These are phyloP conservation scores for Monilinia aucupariae DNA, from an alignment of 2,329 filamentous ascomycete species.

Conservation along the genomic window DNA sequence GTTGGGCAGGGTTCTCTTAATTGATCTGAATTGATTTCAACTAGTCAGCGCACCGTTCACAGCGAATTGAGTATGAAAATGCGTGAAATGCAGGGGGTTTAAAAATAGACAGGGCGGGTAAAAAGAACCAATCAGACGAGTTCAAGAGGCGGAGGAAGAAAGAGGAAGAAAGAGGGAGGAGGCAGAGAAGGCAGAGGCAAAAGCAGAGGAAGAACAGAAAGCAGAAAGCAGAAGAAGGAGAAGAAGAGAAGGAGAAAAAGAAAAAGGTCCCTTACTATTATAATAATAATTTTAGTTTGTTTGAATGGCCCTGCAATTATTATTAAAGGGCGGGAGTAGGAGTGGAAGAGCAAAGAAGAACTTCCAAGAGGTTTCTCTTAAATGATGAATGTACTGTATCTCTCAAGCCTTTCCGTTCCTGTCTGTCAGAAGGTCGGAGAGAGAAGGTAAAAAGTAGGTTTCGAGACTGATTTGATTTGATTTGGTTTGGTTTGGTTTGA, in stretches of 20 bases:
- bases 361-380: no score
- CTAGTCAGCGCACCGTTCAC: conserved; percentile 18
- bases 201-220: no score
- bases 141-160: not conserved
- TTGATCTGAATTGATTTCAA: conserved; percentile 8
- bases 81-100: conserved; percentile 13
- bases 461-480: not conserved
- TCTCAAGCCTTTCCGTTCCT: conserved; percentile 7
- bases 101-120: conserved; percentile 17
- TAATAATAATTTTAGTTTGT: not conserved
- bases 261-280: conserved; percentile 11
- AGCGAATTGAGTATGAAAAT: conserved; percentile 10
- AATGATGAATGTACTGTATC: conserved; percentile 7
- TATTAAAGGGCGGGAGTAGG: no score
- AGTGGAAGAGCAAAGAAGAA: no score
- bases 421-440: not conserved
- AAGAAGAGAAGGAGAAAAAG: not conserved
- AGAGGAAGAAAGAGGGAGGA: not conserved
- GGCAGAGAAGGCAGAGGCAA: not conserved
- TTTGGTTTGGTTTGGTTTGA: not conserved
- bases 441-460: not conserved
- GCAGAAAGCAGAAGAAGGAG: not conserved
- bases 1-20: conserved; percentile 1
- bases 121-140: conserved; percentile 7
- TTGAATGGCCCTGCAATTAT: no score